phyloP scores from a whole-genome alignment of 208 protist genomes.

The Leishmania tarentolae region DNA sequence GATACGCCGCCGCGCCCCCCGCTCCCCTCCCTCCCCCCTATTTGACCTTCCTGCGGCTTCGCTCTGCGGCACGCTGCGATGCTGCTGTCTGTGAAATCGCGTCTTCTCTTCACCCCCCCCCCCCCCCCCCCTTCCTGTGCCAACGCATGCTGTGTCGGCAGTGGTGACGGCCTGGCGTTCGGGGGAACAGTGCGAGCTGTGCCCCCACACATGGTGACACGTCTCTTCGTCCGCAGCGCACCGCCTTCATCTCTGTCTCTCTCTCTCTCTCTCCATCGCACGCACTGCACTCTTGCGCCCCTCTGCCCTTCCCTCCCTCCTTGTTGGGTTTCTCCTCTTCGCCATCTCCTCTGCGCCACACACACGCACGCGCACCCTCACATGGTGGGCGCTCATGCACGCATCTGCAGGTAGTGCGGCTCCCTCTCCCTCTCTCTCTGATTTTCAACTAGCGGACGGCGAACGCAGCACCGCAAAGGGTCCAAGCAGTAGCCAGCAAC shows the following conservation, averaged over 20 bases:
- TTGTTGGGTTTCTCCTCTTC: background rate
- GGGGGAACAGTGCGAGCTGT: background rate
- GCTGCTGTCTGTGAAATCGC: background rate
- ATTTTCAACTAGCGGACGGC: background rate
- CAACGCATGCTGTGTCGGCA: background rate
- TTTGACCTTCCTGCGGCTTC: background rate
- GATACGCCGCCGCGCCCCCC: no score
- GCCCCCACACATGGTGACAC: background rate
- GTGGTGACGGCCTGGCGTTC: background rate
- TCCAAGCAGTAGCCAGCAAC: background rate
- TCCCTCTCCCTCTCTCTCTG: background rate
- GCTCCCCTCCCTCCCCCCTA: no score
- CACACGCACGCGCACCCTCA: no score
- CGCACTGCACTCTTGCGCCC: background rate
- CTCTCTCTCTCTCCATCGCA: background rate
- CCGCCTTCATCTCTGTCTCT: background rate
- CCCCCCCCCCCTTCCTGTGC: background rate
- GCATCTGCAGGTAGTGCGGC: background rate
- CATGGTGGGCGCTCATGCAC: no score
- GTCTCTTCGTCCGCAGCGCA: background rate
- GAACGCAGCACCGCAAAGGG: background rate
- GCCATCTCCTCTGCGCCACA: background rate
- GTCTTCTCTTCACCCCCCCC: background rate
- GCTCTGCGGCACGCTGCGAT: background rate
- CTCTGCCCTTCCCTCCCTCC: background rate